Evolutionary conservation across 2,329 filamentous ascomycete genomes (phyloP), one percentile per base, ranked within the genome.

Genomic region (Graphilbum fragrans): DNA sequence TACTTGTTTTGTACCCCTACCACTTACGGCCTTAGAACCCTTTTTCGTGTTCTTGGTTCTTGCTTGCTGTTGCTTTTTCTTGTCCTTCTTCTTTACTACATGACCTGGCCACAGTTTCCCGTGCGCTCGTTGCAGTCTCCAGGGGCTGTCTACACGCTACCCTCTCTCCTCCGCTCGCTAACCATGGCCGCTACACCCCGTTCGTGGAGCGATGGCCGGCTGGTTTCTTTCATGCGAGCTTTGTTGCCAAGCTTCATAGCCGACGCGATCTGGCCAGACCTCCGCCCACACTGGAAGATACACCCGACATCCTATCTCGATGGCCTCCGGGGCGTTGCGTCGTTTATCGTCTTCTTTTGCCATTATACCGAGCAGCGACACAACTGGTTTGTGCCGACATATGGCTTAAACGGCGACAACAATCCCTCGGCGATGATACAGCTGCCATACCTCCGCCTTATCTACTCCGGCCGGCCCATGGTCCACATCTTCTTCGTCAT

Each of bases 401-500:
- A 65, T 51, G 56, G 59, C 35, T 52, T 61, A 19, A 60, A 63
- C 39, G 53, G 48, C 32, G 4, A 39, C 17, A 50, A 38, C 47
- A 48, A 49, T 37, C 40, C 45, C 4, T 57, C 57, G 3, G 59
- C 58, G 6, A 52, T 51, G 14, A 47, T 69, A 18, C 67, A 70
- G 50, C 52, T 69, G 14, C 67, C 67, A 2, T 63, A 65, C 39
- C 12, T 67, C 8, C 60, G 65, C 41, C 54, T 67, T 22, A 41
- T 68, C 18, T 66, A 58, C 47, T 62, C 62, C 16, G 65, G 65
- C 17, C 58, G 62, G 17, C 63, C 66, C 9, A 66, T 67, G 63
- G 67, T 71, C 3, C 62, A 67, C 49, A 60, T 71, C 37, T 70
- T 71, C 53, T 70, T 70, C 52, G 61, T 70, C 47, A 66, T 71